These are phyloP conservation scores for Malassezia furfur DNA, from an alignment of 1,284 basidiomycete genomes.

Conservation along the genomic window DNA sequence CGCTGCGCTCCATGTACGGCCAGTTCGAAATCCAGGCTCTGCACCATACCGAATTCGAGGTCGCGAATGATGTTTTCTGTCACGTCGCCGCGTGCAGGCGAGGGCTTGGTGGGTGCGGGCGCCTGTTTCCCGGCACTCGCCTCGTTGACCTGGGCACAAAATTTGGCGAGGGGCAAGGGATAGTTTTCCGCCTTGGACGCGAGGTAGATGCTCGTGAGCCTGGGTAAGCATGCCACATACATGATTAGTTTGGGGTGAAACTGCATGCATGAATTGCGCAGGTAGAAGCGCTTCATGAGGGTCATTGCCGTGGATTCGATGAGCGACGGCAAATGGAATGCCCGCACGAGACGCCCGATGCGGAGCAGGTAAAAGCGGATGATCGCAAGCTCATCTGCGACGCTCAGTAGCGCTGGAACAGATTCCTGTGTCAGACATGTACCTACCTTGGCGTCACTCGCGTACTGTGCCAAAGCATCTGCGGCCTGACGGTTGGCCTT, in stretches of 20 bases:
- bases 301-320: slow-evolving; percentile 84
- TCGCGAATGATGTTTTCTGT: slow-evolving; percentile 72
- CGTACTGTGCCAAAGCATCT: slow-evolving; percentile 13
- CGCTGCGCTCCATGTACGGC: slow-evolving; percentile 81
- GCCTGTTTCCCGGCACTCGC: not conserved
- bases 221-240: slow-evolving; percentile 56
- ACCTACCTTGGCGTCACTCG: slow-evolving; percentile 18
- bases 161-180: slow-evolving; percentile 73
- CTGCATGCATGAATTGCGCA: slow-evolving; percentile 97
- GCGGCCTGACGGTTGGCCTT: slow-evolving; percentile 18
- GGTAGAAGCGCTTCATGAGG: slow-evolving; percentile 92
- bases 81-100: slow-evolving; percentile 55
- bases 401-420: slow-evolving; percentile 58
- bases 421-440: not conserved
- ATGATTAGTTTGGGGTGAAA: slow-evolving; percentile 98
- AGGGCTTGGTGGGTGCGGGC: slow-evolving; percentile 56
- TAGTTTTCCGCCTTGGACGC: slow-evolving; percentile 94
- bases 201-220: slow-evolving; percentile 88
- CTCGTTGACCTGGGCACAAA: slow-evolving; percentile 47
- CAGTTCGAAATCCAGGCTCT: slow-evolving; percentile 85
- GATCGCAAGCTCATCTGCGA: slow-evolving; percentile 75
- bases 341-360: slow-evolving; percentile 71
- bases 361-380: slow-evolving; percentile 82
- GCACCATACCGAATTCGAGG: slow-evolving; percentile 87
- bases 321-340: slow-evolving; percentile 77